Base-by-base conservation (phyloP, 2,329 filamentous ascomycete genomes). In the Phialocephala subalpina region DNA sequence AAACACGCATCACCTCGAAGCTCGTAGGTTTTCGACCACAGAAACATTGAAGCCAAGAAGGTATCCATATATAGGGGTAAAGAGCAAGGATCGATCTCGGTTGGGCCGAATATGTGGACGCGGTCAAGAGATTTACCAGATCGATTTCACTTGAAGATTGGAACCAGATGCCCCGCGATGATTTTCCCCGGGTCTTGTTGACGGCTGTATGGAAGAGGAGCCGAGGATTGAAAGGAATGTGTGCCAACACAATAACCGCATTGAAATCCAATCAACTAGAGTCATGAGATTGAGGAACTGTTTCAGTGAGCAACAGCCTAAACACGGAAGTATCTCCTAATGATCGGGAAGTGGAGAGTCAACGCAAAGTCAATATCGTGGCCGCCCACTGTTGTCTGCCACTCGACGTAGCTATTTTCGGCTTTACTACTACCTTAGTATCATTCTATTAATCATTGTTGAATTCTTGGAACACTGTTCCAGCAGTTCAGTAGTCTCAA, bases 271-370 rank as follows among this genome's bases (percentile, higher is more conserved):
- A 53, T 49, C 5, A 53, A 27, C 49, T 18, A 22, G 11, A 33
- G 49, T 25, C 14, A 33, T 27, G 11, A 33, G 12, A 53, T 53
- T 22, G 11, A 27, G 29, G 20, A 8, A 16, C 12, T 53, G 22
- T 33, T 58, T 40, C 33, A 40, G 3, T 22, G n/a, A 45, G 38
- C n/a, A 22, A 59, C 27, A 59, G 35, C 57, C 57, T 59, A n/a
- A 59, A 29, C 18, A 22, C 38, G 20, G 14, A 36, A 40, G 29
- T 11, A n/a, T 9, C 27, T 53, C 49, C 6, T 22, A 14, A 11
- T 6, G 45, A 53, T 16, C 49, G 22, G n/a, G n/a, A 18, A 29
- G 14, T 18, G 18, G 27, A 53, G 49, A 53, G 12, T 9, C 3
- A 29, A 16, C 2, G 49, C 8, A 6, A 2, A 29, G 29, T 27